These are phyloP conservation scores for Phaeophleospora eucalypticola DNA, from an alignment of 2,329 filamentous ascomycete genomes.

Conservation along the genomic window DNA sequence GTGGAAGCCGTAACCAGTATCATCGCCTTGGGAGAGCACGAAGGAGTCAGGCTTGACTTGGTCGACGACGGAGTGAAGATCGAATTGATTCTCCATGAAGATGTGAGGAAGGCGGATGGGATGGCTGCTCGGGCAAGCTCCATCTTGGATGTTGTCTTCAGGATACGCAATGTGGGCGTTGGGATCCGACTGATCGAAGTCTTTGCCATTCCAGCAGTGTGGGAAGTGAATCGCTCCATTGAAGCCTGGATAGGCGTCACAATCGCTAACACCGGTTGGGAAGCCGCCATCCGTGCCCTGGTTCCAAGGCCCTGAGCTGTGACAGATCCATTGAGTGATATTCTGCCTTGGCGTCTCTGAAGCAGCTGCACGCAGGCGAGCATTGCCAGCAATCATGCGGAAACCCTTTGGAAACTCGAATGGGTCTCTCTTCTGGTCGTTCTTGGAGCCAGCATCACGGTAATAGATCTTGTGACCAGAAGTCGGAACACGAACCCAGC, in stretches of 20 bases:
- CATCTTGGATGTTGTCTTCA: conserved; percentile 40
- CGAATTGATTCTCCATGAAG: conserved; percentile 45
- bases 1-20: conserved; percentile 51
- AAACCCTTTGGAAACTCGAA: conserved; percentile 67
- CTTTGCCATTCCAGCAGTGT: conserved; percentile 65
- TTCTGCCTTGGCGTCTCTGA: conserved; percentile 41
- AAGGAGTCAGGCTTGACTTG: conserved; percentile 38
- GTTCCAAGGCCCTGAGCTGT: conserved; percentile 42
- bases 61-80: conserved; percentile 33
- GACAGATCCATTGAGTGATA: conserved; percentile 52
- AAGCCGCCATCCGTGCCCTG: conserved; percentile 46
- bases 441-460: conserved; percentile 40
- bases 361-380: conserved; percentile 54
- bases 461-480: conserved; percentile 73
- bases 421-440: conserved; percentile 60
- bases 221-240: conserved; percentile 67
- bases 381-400: conserved; percentile 65
- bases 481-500: conserved; percentile 57
- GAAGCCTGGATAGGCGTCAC: conserved; percentile 52
- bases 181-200: conserved; percentile 32
- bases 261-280: conserved; percentile 64
- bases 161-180: conserved; percentile 64
- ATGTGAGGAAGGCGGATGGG: conserved; percentile 55
- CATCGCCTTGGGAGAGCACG: conserved; percentile 45
- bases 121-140: conserved; percentile 51